A percentile compares a stretch with the other conserved stretches of the same genome.
These are phyloP conservation scores for Thielaviopsis musarum DNA, from an alignment of 2,329 filamentous ascomycete species.

Conservation along the genomic window DNA sequence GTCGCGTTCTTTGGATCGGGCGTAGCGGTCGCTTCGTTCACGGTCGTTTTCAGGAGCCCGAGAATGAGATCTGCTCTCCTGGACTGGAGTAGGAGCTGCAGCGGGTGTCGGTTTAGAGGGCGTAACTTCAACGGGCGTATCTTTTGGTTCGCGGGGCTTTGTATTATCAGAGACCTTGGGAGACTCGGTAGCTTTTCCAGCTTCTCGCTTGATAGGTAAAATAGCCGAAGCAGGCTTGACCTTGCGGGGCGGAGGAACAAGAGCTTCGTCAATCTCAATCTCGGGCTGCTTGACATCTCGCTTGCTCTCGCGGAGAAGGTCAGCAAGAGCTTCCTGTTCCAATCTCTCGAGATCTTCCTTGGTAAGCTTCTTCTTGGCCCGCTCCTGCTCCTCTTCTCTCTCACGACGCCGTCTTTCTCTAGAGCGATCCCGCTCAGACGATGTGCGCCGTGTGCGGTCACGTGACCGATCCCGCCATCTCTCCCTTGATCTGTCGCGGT, in stretches of 20 bases:
- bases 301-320: constrained; percentile 42
- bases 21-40: background rate
- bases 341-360: constrained; percentile 41
- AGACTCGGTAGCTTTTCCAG: constrained; percentile 19
- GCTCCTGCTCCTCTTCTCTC: constrained; percentile 22
- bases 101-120: background rate
- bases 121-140: constrained; percentile 12
- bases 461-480: constrained; percentile 12
- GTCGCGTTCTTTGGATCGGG: background rate
- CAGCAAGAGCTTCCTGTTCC: constrained; percentile 40
- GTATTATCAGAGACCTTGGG: constrained; percentile 24
- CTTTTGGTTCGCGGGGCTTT: constrained; percentile 18
- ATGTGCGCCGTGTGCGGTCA: constrained; percentile 6
- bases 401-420: constrained; percentile 20
- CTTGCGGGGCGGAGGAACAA: constrained; percentile 38
- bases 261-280: constrained; percentile 37
- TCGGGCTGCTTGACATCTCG: constrained; percentile 33
- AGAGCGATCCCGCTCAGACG: constrained; percentile 12
- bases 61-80: background rate
- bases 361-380: constrained; percentile 36
- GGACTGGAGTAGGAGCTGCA: background rate
- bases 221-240: constrained; percentile 39
- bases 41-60: background rate
- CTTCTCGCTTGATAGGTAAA: constrained; percentile 32
- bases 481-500: constrained; percentile 12